phyloP scores from a whole-genome alignment of 495 filamentous ascomycete genomes.

The Penicillium verhagenii region DNA sequence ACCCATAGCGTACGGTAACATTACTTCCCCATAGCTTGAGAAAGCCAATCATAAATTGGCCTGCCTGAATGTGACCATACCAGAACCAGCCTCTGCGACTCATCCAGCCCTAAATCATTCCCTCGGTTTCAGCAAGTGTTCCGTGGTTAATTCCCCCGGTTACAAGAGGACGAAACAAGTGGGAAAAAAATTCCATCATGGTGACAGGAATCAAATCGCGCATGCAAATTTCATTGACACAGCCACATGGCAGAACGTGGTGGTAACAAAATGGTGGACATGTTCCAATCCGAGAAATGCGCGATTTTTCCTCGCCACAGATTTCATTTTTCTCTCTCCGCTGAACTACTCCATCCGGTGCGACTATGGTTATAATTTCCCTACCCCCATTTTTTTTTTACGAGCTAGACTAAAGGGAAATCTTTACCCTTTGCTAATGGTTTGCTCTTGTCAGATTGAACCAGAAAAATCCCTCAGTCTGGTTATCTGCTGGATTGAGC shows the following conservation, averaged over 20 bases:
- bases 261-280: not conserved
- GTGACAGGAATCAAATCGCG: slow-evolving; percentile 11
- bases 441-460: slow-evolving; percentile 1
- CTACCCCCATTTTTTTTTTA: slow-evolving; percentile 5
- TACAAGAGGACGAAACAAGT: not conserved
- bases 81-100: not conserved
- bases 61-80: slow-evolving; percentile 6
- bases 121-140: not conserved
- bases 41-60: slow-evolving; percentile 15
- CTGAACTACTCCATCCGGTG: not conserved
- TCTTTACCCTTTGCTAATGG: not conserved
- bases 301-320: slow-evolving; percentile 29
- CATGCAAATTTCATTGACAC: slow-evolving; percentile 11
- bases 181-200: slow-evolving; percentile 4
- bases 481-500: no score
- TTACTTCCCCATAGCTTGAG: slow-evolving; percentile 3
- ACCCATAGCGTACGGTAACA: slow-evolving; percentile 7
- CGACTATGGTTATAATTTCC: not conserved
- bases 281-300: slow-evolving; percentile 5
- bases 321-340: not conserved
- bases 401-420: not conserved
- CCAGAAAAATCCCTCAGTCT: slow-evolving; percentile 20
- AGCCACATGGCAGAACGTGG: slow-evolving; percentile 1
- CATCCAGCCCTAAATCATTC: slow-evolving; percentile 17
- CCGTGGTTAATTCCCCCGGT: slow-evolving; percentile 1